Evolutionary conservation across 768 basidiomycete genomes (phyloP), one percentile per base, ranked within the genome.

Genomic region (Tephrocybe rancida): DNA sequence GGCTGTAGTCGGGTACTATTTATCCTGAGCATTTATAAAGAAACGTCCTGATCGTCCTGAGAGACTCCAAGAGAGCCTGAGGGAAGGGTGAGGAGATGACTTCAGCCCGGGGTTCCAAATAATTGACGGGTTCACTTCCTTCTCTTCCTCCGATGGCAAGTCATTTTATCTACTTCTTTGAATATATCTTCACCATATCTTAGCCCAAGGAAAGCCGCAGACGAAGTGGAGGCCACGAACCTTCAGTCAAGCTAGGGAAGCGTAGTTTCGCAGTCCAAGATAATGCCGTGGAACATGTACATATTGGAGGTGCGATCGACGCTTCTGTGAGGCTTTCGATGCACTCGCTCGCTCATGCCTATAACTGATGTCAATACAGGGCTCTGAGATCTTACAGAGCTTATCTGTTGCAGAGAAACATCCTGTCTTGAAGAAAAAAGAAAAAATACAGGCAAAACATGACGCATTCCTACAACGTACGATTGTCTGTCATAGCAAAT

Each of bases 381-480:
- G 70, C 6, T 63, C 68, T 45, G 75, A 77, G n/a, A 68, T 84
- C 44, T 68, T 83, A 5, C 61, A 70, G 25, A 64, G 74, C 30
- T 61, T 76, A 50, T 62, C 63, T 42, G 48, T 59, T 16, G 32
- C 61, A 11, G 69, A 73, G 54, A 18, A 50, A 58, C 22, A 55
- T 46, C 21, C 55, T 44, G 16, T 57, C 66, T 55, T 74, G 44
- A 81, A 69, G 56, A 92, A 92, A 70, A 90, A 87, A 64, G 84
- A 81, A 52, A 90, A 85, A 65, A 80, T 81, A 48, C 75, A 79
- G 16, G 58, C 82, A 50, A 91, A 85, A 66, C 84, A 83, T 45
- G 83, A 88, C 57, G 76, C 83, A 3, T 87, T 92, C 59, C 64
- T 90, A 39, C 76, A 85, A 73, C 83, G 90, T 89, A 59, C 32